Conservation (phyloP, 2,329 filamentous ascomycete species). For the Alternaria sp. region DNA sequence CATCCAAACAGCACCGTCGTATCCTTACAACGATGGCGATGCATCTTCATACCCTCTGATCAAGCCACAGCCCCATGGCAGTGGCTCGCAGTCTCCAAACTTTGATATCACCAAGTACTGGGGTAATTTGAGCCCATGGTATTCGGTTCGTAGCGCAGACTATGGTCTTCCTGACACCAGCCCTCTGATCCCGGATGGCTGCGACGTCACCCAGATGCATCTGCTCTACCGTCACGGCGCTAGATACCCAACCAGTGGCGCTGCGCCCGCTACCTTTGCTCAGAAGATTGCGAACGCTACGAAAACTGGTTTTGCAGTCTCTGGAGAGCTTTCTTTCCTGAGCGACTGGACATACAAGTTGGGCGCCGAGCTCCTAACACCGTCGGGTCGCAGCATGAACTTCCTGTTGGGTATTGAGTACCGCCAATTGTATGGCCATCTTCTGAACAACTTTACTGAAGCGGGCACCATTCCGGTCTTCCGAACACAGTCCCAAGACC, state of each 20-base stretch:
- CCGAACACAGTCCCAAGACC: conserved; percentile 38
- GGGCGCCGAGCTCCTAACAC: conserved; percentile 39
- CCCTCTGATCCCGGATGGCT: conserved; percentile 35
- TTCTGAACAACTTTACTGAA: conserved; percentile 54
- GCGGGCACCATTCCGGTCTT: conserved; percentile 49
- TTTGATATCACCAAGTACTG: conserved; percentile 42
- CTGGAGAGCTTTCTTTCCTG: conserved; percentile 37
- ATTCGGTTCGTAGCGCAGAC: conserved; percentile 35
- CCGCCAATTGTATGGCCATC: conserved; percentile 51
- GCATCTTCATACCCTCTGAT: conserved; percentile 32
- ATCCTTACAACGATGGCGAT: conserved; percentile 36
- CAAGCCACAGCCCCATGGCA: conserved; percentile 30
- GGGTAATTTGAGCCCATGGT: conserved; percentile 42
- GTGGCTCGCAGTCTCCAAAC: conserved; percentile 16
- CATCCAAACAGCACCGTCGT: conserved; percentile 36
- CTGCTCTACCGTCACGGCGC: conserved; percentile 41
- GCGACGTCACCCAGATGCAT: conserved; percentile 37
- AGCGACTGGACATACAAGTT: conserved; percentile 38
- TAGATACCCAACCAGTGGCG: conserved; percentile 37
- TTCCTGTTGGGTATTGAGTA: conserved; percentile 52
- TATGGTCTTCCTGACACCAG: conserved; percentile 36
- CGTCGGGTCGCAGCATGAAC: conserved; percentile 45
- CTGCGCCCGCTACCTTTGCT: conserved; percentile 33
- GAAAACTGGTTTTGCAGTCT: conserved; percentile 30
- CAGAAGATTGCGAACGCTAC: conserved; percentile 36